Base-by-base conservation (phyloP, 441 rosid genomes). In the Adansonia grandidieri region DNA sequence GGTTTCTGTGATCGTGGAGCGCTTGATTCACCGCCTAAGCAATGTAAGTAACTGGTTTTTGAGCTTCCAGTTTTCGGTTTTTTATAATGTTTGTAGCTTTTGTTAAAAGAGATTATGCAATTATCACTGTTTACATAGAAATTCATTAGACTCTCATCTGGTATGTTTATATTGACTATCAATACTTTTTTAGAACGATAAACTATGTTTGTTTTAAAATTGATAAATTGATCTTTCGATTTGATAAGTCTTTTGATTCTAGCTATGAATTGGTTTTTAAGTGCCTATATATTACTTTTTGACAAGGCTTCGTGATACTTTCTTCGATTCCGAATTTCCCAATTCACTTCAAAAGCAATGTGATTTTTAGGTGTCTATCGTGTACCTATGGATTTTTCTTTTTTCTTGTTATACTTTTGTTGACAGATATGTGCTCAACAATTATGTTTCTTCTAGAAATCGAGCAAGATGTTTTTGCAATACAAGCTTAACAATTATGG, bases 1-100 rank as follows among this genome's bases (percentile, higher is more conserved):
- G 61, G 93, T 93, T 79, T 95, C 98, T 66, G 77, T 90, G 86
- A 81, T 91, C 66, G 97, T 93, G 78, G 97, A 95, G 81, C 94
- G 97, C 63, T 86, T 88, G 40, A 95, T 93, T 79, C 91, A 88
- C 78, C 90, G 88, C 63, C 84, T 95, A 62, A 88, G 97, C 81
- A 78, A 83, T 69, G 98, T 93, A 79, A 86, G 97, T 84, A 42
- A 11, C 68, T 50, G 40, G 19, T 24, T 40, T 67, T 62, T 11
- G 40, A 9, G 75, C 11, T 48, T 22, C 40, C 51, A 17, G 45
- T 0, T 62, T 17, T 9, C 32, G 17, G 6, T 73, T 60, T 50
- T 20, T 53, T 67, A 22, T 66, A 45, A 14, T 71, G 5, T 19
- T 10, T 45, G 54, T 45, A 9, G 32, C 9, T 67, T 67, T 67